Evolutionary conservation across 352 stramenopile species (phyloP).

Genomic region (Phytopythium oedochilum): DNA sequence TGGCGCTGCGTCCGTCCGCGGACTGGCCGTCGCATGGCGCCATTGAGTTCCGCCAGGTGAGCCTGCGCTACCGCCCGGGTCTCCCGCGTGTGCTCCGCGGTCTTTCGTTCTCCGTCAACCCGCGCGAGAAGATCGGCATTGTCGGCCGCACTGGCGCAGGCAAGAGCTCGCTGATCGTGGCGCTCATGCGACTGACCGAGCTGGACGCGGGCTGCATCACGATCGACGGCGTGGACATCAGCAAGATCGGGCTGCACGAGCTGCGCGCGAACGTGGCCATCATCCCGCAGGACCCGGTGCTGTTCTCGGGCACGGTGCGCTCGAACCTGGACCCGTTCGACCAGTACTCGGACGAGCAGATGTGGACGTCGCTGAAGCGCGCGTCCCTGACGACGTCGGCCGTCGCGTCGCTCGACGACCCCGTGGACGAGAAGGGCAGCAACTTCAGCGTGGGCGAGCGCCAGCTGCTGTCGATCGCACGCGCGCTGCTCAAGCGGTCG

Average conservation of each 20-base stretch:
- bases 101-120: constrained; percentile 70
- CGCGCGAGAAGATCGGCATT: constrained; percentile 77
- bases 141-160: constrained; percentile 77
- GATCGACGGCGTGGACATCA: constrained; percentile 50
- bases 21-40: constrained; percentile 76
- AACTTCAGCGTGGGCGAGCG: constrained; percentile 95
- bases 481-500: constrained; percentile 89
- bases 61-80: constrained; percentile 78
- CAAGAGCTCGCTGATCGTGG: constrained; percentile 87
- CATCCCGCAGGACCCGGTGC: constrained; percentile 91
- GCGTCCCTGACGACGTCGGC: constrained; percentile 57
- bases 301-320: constrained; percentile 90
- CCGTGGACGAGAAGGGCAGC: constrained; percentile 78
- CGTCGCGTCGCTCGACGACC: constrained; percentile 26
- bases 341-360: constrained; percentile 76
- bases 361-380: constrained; percentile 79
- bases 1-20: constrained; percentile 15
- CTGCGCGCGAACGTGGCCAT: constrained; percentile 63
- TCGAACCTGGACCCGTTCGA: constrained; percentile 90
- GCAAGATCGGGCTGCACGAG: constrained; percentile 41
- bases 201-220: constrained; percentile 46
- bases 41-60: constrained; percentile 87
- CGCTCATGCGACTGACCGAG: constrained; percentile 88
- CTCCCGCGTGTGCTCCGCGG: constrained; percentile 46
- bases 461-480: constrained; percentile 94